Conservation (phyloP, 768 basidiomycete genomes). For the Lentinula aciculospora region DNA sequence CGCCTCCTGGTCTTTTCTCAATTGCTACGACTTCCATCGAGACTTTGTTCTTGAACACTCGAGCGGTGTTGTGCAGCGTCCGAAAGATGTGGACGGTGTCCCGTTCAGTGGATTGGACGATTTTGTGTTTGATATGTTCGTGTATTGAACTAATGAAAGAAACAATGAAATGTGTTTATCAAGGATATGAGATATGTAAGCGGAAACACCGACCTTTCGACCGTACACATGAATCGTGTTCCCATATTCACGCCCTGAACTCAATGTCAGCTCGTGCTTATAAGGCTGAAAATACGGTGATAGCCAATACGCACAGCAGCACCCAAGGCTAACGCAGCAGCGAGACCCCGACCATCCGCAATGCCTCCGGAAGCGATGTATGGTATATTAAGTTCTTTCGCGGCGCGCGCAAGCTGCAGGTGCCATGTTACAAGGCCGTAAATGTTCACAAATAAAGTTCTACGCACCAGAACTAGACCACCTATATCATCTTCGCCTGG, state of each 20-base stretch:
- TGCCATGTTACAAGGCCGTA: too few relatives aligned
- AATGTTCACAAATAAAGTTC: too few relatives aligned
- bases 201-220: conserved; percentile 52
- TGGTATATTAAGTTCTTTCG: conserved; percentile 75
- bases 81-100: conserved; percentile 91
- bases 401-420: conserved; percentile 75
- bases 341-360: conserved; percentile 81
- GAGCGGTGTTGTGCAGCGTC: conserved; percentile 74
- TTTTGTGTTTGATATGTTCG: conserved; percentile 84
- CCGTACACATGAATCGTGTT: conserved; percentile 90
- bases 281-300: background rate
- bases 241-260: conserved; percentile 80
- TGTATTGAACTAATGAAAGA: conserved; percentile 62
- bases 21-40: conserved; percentile 80
- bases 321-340: conserved; percentile 75
- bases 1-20: conserved; percentile 76
- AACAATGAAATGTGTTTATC: background rate
- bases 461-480: conserved; percentile 68
- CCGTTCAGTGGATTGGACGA: conserved; percentile 75
- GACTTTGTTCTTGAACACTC: conserved; percentile 85
- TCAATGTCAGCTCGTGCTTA: background rate
- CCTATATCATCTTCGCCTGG: conserved; percentile 95
- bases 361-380: conserved; percentile 91
- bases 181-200: background rate
- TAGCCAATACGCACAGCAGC: conserved; percentile 51